These are phyloP conservation scores for Mixia osmundae DNA, from an alignment of 1,284 basidiomycete genomes.

Conservation along the genomic window DNA sequence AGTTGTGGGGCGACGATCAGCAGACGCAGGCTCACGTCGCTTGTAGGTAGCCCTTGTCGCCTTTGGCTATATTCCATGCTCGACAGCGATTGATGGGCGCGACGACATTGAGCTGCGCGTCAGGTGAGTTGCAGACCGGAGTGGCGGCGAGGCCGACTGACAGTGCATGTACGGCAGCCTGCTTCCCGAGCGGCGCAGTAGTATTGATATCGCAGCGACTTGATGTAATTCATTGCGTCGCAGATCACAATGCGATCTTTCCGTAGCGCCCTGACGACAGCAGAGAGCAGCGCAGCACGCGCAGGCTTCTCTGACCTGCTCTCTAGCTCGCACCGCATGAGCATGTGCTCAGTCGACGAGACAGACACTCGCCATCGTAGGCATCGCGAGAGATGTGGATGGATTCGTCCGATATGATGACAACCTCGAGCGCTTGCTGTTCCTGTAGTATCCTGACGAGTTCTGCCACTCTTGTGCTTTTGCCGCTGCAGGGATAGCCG, in stretches of 20 bases:
- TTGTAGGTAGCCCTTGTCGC: conserved; percentile 33
- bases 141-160: conserved; percentile 26
- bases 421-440: conserved; percentile 30
- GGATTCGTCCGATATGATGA: conserved; percentile 52
- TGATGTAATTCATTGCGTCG: conserved; percentile 88
- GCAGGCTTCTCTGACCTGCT: conserved; percentile 69
- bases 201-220: conserved; percentile 82
- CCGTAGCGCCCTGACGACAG: conserved; percentile 49
- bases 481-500: conserved; percentile 76
- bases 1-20: background rate
- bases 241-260: conserved; percentile 51
- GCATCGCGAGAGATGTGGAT: conserved; percentile 39
- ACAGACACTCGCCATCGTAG: conserved; percentile 42
- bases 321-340: conserved; percentile 28
- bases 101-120: conserved; percentile 32
- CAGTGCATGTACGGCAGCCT: conserved; percentile 63
- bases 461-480: conserved; percentile 45
- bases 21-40: conserved; percentile 39
- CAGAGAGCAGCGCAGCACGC: conserved; percentile 62
- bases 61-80: conserved; percentile 42
- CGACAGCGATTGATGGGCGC: conserved; percentile 53
- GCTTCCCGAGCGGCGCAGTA: conserved; percentile 84
- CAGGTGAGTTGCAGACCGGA: background rate
- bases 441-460: conserved; percentile 37
- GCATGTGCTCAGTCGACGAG: background rate